phyloP scores from a whole-genome alignment of 768 basidiomycete genomes.

The Tephrocybe sp. region DNA sequence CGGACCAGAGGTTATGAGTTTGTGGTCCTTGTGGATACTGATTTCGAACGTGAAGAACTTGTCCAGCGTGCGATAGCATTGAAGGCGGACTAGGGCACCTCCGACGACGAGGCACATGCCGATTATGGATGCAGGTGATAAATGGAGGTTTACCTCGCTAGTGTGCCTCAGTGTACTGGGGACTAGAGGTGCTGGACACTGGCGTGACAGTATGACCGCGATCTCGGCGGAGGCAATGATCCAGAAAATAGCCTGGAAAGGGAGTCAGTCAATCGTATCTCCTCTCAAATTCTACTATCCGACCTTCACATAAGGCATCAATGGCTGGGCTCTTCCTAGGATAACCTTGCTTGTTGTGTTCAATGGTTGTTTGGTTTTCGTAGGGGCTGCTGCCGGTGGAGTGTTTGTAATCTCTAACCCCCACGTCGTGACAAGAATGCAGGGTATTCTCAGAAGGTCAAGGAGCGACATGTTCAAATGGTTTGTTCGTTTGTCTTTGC shows the following conservation, averaged over 20 bases:
- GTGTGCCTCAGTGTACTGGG: too few relatives aligned
- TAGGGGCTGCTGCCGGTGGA: neutral
- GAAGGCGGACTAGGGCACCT: slow-evolving; percentile 32
- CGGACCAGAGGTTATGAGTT: slow-evolving; percentile 29
- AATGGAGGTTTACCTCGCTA: too few relatives aligned
- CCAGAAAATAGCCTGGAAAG: neutral
- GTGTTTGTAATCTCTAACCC: neutral
- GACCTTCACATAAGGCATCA: neutral
- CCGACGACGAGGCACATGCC: slow-evolving; percentile 25
- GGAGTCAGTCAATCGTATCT: neutral
- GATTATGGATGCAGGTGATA: slow-evolving; percentile 27
- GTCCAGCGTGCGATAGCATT: slow-evolving; percentile 35
- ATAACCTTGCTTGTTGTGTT: neutral
- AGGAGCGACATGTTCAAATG: neutral
- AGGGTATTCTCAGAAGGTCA: neutral
- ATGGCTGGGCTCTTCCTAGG: too few relatives aligned
- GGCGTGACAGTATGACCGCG: too few relatives aligned
- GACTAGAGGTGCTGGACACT: too few relatives aligned
- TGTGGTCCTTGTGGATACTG: slow-evolving; percentile 25
- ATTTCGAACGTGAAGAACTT: slow-evolving; percentile 40
- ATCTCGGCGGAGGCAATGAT: neutral
- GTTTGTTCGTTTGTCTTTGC: too few relatives aligned
- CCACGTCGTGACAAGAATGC: neutral
- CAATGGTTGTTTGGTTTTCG: neutral
- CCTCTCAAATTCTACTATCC: neutral